These are phyloP conservation scores for Stentor roeselii DNA, from an alignment of 73 alveolate genomes.

Conservation along the genomic window DNA sequence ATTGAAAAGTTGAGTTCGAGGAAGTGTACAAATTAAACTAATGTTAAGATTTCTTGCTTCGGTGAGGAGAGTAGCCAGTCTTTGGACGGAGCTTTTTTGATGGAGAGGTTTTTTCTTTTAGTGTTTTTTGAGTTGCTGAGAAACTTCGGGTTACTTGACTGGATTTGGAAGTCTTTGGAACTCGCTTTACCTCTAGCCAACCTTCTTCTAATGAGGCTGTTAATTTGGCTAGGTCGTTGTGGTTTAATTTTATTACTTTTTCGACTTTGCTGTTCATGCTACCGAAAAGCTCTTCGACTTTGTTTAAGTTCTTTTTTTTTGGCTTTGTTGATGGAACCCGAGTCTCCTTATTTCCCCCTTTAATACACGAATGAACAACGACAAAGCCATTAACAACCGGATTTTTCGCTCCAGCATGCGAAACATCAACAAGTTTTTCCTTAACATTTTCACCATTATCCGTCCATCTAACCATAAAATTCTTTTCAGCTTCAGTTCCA, in stretches of 20 bases:
- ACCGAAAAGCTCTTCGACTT: not conserved
- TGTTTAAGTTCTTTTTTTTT: not conserved
- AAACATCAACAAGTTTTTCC: conserved; percentile 15
- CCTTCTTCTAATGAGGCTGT: not conserved
- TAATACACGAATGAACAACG: conserved; percentile 4
- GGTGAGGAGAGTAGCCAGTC: not conserved
- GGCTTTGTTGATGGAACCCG: not conserved
- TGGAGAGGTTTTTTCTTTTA: not conserved
- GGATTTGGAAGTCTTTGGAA: not conserved
- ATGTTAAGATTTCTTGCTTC: not conserved
- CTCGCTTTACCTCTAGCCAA: not conserved
- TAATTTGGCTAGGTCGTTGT: not conserved
- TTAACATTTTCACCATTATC: not conserved
- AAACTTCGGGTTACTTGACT: not conserved
- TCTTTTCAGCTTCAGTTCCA: conserved; percentile 10
- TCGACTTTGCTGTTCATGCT: not conserved
- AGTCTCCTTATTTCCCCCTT: conserved; percentile 8
- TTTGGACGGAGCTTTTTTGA: not conserved
- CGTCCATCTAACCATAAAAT: not conserved
- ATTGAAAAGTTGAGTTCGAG: not conserved
- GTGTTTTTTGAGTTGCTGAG: not conserved
- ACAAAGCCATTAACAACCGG: conserved; percentile 20
- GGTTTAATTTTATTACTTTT: not conserved
- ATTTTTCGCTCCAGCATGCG: conserved; percentile 16
- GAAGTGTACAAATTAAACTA: not conserved